Evolutionary conservation across 2,329 filamentous ascomycete genomes (phyloP).

Genomic region (Ophiostoma himal-ulmi): DNA sequence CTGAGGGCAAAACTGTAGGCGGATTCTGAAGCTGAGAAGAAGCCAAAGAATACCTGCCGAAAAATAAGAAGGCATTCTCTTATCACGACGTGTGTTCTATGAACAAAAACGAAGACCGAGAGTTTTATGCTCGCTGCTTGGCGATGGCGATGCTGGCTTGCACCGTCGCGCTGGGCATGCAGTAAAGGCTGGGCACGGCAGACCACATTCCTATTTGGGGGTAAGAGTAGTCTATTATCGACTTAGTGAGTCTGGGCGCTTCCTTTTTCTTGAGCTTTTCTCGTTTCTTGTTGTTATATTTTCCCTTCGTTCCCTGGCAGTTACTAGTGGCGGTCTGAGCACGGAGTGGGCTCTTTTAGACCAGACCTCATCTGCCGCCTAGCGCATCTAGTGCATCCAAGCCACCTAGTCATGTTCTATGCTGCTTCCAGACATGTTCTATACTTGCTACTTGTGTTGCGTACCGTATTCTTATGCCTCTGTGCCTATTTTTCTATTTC

Average conservation of each 20-base stretch:
- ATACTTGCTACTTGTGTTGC: neutral
- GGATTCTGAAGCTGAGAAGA: neutral
- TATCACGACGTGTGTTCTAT: neutral
- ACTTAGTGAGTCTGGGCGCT: neutral
- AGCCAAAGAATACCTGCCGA: neutral
- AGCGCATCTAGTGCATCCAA: neutral
- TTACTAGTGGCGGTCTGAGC: neutral
- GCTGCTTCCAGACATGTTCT: slow-evolving; percentile 2
- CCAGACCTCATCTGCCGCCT: neutral
- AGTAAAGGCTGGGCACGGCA: neutral
- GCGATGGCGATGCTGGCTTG: slow-evolving; percentile 6
- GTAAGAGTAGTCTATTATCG: neutral
- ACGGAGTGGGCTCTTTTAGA: neutral
- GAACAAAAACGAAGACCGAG: neutral
- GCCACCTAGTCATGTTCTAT: neutral
- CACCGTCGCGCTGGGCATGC: slow-evolving; percentile 6
- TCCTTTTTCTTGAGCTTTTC: neutral
- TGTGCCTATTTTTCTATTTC: neutral
- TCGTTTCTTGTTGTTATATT: neutral
- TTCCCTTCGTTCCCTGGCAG: neutral
- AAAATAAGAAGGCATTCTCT: neutral
- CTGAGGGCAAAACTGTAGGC: no score
- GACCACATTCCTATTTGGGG: slow-evolving; percentile 5
- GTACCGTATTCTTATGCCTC: neutral
- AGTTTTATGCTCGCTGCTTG: neutral